Base-by-base conservation (phyloP, 2,329 filamentous ascomycete species). In the Cercospora sp. region DNA sequence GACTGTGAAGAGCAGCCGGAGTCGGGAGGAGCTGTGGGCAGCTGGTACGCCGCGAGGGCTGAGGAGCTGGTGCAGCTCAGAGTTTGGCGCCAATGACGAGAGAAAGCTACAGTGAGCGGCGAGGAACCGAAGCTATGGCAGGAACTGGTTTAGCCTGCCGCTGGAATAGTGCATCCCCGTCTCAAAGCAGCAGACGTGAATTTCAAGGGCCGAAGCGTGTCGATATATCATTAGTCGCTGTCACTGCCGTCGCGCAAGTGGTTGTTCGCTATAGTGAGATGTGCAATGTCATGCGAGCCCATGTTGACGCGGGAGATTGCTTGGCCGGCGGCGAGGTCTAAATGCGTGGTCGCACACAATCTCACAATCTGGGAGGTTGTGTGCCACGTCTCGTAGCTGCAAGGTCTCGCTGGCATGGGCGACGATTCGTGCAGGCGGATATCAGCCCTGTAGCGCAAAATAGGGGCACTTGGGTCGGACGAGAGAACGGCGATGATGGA, bases 401-500 rank as follows among this genome's bases (percentile, higher is more conserved):
- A 36, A 79, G 77, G 77, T 79, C 78, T 67, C 78, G 79, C 60
- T 79, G 77, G 75, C 78, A 75, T 65, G 33, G 33, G 33, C 33
- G 33, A 40, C 33, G 33, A 40, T 40, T 40, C 33, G 33, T 40
- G 33, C 33, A 40, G 33, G 33, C 33, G 33, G 33, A 40, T n/a
- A 40, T 76, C 36, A 42, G 36, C 36, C 36, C 36, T n/a, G 16
- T 42, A n/a, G 36, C 16, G 36, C 36, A 42, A 16, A n/a, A 42
- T 42, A n/a, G 36, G 36, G 36, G 36, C 36, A 40, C 33, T 3
- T 40, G 13, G 33, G 33, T 40, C 33, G 33, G 33, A 40, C 33
- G 33, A 40, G 33, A 40, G 33, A 13, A 40, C 33, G 33, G 33
- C 33, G 33, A 40, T 40, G 33, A 40, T 40, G 33, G 33, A 40